phyloP scores from a whole-genome alignment of 2,329 filamentous ascomycete genomes.

The Neospermospora avenae region DNA sequence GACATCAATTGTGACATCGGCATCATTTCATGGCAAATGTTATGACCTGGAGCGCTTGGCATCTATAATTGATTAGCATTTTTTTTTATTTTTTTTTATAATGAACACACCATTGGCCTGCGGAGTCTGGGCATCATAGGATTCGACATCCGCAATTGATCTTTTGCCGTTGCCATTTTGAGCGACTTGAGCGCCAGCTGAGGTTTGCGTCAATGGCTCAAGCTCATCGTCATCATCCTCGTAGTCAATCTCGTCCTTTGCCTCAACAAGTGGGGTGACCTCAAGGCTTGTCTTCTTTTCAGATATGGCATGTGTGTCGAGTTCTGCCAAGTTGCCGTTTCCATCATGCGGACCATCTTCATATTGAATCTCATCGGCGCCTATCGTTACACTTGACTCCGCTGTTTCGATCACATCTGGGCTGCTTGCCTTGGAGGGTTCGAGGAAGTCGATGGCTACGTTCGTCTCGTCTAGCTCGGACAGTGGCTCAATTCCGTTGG shows the following conservation, averaged over 20 bases:
- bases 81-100: background rate
- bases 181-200: conserved; percentile 1
- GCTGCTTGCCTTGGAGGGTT: conserved; percentile 8
- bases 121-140: conserved; percentile 19
- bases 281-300: conserved; percentile 32
- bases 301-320: background rate
- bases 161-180: conserved; percentile 30
- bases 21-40: conserved; percentile 3
- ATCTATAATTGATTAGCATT: conserved; percentile 29
- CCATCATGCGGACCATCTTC: conserved; percentile 36
- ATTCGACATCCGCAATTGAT: conserved; percentile 28
- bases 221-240: conserved; percentile 28
- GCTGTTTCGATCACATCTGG: conserved; percentile 22
- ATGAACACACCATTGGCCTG: conserved; percentile 26
- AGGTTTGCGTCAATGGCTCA: background rate
- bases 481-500: background rate
- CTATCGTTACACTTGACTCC: conserved; percentile 36
- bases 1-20: background rate
- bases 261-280: conserved; percentile 25
- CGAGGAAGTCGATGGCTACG: background rate
- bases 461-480: background rate
- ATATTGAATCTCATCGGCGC: conserved; percentile 36
- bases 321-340: conserved; percentile 32
- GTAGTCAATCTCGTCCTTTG: conserved; percentile 33
- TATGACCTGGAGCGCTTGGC: conserved; percentile 34